Evolutionary conservation across 2,329 filamentous ascomycete species (phyloP).

Genomic region (Aspergillus tubingensis): DNA sequence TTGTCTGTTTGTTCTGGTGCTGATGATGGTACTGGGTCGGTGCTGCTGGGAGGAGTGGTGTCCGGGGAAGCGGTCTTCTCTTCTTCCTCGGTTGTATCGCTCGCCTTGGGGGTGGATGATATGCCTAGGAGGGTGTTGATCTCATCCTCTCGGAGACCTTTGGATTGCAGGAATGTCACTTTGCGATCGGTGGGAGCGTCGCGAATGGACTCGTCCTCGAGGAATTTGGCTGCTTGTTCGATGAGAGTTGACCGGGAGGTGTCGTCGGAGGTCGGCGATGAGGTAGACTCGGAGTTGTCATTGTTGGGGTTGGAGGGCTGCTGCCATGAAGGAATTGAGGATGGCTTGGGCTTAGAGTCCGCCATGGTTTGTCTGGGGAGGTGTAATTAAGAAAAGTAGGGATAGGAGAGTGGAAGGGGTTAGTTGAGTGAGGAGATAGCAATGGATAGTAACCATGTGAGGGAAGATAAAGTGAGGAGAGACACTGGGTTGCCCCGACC

Average conservation of each 20-base stretch:
- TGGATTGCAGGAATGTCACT: slow-evolving; percentile 72
- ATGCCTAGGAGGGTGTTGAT: slow-evolving; percentile 66
- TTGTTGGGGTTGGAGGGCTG: slow-evolving; percentile 17
- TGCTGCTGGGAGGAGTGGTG: slow-evolving; percentile 9
- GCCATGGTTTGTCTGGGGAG: slow-evolving; percentile 30
- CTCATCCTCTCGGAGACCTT: slow-evolving; percentile 68
- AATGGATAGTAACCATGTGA: background rate
- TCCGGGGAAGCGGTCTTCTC: slow-evolving; percentile 8
- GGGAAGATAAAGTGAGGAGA: slow-evolving; percentile 12
- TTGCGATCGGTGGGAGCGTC: slow-evolving; percentile 72
- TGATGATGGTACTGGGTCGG: background rate
- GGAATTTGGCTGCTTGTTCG: slow-evolving; percentile 72
- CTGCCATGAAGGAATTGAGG: slow-evolving; percentile 46
- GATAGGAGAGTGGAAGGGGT: slow-evolving; percentile 4
- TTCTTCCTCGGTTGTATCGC: slow-evolving; percentile 20
- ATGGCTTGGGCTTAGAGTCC: slow-evolving; percentile 33
- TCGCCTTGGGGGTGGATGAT: slow-evolving; percentile 36
- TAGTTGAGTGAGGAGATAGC: slow-evolving; percentile 3
- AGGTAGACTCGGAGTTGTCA: slow-evolving; percentile 34
- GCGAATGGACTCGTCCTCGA: slow-evolving; percentile 72
- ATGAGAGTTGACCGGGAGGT: slow-evolving; percentile 45
- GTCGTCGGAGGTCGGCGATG: slow-evolving; percentile 31
- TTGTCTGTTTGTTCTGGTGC: background rate
- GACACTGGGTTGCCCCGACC: slow-evolving; percentile 10
- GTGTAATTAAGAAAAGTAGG: slow-evolving; percentile 2